Evolutionary conservation across 2,329 filamentous ascomycete species (phyloP).

Genomic region (Aspergillus alliaceus): DNA sequence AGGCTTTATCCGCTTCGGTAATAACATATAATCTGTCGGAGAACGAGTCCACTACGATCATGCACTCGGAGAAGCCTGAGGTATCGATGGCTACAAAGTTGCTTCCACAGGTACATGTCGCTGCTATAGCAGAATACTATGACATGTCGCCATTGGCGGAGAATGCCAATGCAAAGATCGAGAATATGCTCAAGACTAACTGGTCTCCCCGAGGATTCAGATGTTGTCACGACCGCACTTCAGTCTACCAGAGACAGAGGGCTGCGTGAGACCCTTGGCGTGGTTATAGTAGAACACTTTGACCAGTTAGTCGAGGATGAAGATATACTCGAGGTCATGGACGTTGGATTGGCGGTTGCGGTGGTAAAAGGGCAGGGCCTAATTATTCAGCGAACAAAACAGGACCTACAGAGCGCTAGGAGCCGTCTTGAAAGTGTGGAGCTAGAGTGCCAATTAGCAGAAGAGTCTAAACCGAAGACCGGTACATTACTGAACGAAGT

Average conservation of each 20-base stretch:
- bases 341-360: background rate
- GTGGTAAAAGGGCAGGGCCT: background rate
- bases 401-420: too few species aligned
- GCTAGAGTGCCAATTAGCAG: background rate
- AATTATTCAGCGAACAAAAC: too few species aligned
- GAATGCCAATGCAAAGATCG: background rate
- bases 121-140: background rate
- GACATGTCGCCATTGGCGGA: background rate
- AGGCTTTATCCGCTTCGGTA: background rate
- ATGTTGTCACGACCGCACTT: background rate
- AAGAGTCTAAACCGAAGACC: too few species aligned
- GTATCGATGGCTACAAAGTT: background rate
- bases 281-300: background rate
- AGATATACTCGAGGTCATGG: background rate
- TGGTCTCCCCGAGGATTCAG: background rate
- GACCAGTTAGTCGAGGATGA: background rate
- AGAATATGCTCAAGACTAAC: background rate
- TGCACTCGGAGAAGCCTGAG: too few species aligned
- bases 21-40: too few species aligned
- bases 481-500: too few species aligned
- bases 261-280: background rate
- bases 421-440: too few species aligned
- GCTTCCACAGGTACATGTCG: background rate
- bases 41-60: too few species aligned
- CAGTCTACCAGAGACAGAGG: background rate